A percentile compares a stretch with the other conserved stretches of the same genome.
These are phyloP conservation scores for Neoascochyta sp. DNA, from an alignment of 2,329 filamentous ascomycete genomes.

Conservation along the genomic window DNA sequence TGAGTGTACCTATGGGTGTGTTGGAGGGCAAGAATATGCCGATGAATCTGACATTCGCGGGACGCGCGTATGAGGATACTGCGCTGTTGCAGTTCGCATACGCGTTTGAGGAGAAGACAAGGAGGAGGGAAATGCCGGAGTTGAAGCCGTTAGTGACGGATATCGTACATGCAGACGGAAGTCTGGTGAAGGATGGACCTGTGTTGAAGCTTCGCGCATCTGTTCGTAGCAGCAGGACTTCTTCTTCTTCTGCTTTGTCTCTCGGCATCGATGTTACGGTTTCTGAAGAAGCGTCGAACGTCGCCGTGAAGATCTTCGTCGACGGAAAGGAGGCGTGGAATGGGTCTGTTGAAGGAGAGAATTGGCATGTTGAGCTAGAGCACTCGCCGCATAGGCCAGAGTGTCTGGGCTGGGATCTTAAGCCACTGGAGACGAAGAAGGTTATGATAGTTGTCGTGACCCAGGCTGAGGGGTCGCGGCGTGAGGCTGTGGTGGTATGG, in stretches of 20 bases:
- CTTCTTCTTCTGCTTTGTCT: neutral
- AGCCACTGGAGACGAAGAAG: conserved; percentile 14
- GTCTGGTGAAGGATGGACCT: no score
- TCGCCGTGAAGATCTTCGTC: conserved; percentile 14
- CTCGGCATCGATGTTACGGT: conserved; percentile 4
- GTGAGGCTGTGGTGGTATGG: conserved; percentile 11
- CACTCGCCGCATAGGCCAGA: conserved; percentile 5
- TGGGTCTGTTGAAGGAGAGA: neutral
- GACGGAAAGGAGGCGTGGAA: conserved; percentile 13
- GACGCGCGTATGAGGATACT: conserved; percentile 47
- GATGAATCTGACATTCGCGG: conserved; percentile 52
- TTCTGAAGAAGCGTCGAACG: neutral
- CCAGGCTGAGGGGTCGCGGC: conserved; percentile 1
- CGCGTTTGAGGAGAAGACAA: conserved; percentile 18
- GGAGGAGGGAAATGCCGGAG: conserved; percentile 11
- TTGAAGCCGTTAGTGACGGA: conserved; percentile 13
- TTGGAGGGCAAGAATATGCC: conserved; percentile 50
- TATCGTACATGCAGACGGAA: neutral
- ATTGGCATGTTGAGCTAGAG: conserved; percentile 11
- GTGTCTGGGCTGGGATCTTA: conserved; percentile 24
- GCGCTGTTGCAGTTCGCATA: conserved; percentile 25
- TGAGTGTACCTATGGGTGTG: conserved; percentile 53
- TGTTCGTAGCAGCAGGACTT: neutral
- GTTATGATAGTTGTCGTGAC: conserved; percentile 22
- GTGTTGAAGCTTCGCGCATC: conserved; percentile 1